Percentiles rank a stretch among this genome's conserved stretches.
These are phyloP conservation scores for Plasmopara viticola DNA, from an alignment of 352 stramenopile genomes.

Conservation along the genomic window DNA sequence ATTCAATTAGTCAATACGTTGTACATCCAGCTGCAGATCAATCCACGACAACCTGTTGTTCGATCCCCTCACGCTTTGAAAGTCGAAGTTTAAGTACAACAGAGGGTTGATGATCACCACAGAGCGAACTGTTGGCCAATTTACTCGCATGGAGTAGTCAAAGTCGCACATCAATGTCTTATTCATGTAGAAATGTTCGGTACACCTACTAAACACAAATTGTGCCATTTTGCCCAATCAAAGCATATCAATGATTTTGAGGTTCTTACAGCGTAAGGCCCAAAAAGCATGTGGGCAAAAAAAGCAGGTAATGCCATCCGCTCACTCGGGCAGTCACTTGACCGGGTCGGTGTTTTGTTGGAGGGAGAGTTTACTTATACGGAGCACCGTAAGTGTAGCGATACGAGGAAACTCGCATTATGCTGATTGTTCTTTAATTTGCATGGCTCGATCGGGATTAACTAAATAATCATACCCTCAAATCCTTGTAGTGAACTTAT, in stretches of 20 bases:
- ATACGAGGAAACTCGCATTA: neutral
- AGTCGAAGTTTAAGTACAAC: slow-evolving; percentile 57
- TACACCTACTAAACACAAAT: slow-evolving; percentile 6
- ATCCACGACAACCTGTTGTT: slow-evolving; percentile 25
- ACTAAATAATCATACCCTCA: neutral
- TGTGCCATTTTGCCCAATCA: slow-evolving; percentile 5
- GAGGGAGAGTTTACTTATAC: slow-evolving; percentile 80
- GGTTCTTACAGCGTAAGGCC: slow-evolving; percentile 23
- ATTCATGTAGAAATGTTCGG: slow-evolving; percentile 7
- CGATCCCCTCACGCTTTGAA: slow-evolving; percentile 16
- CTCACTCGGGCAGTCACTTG: slow-evolving; percentile 76
- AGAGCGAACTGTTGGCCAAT: slow-evolving; percentile 56
- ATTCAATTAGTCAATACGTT: neutral
- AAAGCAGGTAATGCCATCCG: slow-evolving; percentile 79
- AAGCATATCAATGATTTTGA: slow-evolving; percentile 8
- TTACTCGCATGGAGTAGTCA: slow-evolving; percentile 69
- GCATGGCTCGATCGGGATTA: neutral
- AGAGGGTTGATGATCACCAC: slow-evolving; percentile 29
- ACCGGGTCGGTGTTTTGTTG: slow-evolving; percentile 78
- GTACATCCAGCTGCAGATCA: neutral
- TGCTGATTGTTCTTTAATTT: slow-evolving; percentile 1
- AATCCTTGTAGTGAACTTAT: slow-evolving; percentile 61
- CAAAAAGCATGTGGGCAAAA: slow-evolving; percentile 51
- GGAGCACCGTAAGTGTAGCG: slow-evolving; percentile 69
- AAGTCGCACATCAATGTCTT: slow-evolving; percentile 45